These are phyloP conservation scores for Chalciporus chontae DNA, from an alignment of 768 basidiomycete species.

Conservation along the genomic window DNA sequence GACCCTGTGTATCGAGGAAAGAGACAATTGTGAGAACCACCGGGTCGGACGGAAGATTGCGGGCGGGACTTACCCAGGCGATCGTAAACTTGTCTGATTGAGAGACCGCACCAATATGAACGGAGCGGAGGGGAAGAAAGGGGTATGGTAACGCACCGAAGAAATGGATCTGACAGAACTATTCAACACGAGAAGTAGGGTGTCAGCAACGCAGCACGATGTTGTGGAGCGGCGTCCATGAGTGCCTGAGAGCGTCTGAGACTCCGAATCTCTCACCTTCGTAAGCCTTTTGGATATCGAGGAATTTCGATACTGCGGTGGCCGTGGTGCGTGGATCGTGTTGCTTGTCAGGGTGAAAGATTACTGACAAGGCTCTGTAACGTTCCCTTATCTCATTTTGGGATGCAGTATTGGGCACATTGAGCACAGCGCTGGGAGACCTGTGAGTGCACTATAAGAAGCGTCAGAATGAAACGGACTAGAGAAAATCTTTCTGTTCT, in stretches of 20 bases:
- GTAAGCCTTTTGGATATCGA: slow-evolving; percentile 80
- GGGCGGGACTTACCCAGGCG: slow-evolving; percentile 47
- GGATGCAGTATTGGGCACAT: slow-evolving; percentile 61
- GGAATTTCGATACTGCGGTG: slow-evolving; percentile 63
- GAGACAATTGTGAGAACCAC: slow-evolving; percentile 10
- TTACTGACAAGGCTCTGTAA: slow-evolving; percentile 66
- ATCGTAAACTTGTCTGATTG: slow-evolving; percentile 68
- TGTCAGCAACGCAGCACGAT: not conserved
- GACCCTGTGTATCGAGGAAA: slow-evolving; percentile 24
- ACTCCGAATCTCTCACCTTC: slow-evolving; percentile 49
- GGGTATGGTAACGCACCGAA: slow-evolving; percentile 44
- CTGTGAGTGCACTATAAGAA: not conserved
- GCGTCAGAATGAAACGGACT: slow-evolving; percentile 19
- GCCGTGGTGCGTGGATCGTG: slow-evolving; percentile 50
- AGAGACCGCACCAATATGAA: slow-evolving; percentile 8
- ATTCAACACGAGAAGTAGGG: slow-evolving; percentile 10
- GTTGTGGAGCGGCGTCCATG: not conserved
- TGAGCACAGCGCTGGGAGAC: slow-evolving; percentile 53
- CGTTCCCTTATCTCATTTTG: slow-evolving; percentile 70
- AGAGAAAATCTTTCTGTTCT: slow-evolving; percentile 24
- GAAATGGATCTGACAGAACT: slow-evolving; percentile 73
- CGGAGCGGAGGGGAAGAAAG: not conserved
- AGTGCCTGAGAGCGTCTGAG: not conserved
- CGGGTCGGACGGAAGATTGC: slow-evolving; percentile 3
- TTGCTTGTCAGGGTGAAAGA: slow-evolving; percentile 87